These are phyloP conservation scores for Penicillium antarcticum DNA, from an alignment of 495 filamentous ascomycete species.

Conservation along the genomic window DNA sequence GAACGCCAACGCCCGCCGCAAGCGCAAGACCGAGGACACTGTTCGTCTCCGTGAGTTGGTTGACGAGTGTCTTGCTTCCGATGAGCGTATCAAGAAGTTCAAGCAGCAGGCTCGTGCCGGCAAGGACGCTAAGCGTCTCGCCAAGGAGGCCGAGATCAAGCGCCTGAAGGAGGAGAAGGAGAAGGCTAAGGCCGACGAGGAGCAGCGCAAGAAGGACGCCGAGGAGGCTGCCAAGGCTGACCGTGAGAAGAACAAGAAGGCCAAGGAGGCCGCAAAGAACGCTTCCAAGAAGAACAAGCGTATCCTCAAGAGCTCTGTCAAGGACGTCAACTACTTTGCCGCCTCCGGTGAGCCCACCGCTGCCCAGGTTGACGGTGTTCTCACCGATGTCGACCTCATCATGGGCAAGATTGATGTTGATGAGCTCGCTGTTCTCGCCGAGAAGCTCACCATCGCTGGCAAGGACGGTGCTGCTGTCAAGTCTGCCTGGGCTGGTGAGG, in stretches of 20 bases:
- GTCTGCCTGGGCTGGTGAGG: slow-evolving; percentile 65
- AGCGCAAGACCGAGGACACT: slow-evolving; percentile 98
- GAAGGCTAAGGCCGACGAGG: slow-evolving; percentile 73
- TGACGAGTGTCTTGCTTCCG: slow-evolving; percentile 74
- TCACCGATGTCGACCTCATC: slow-evolving; percentile 86
- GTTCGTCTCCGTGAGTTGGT: slow-evolving; percentile 82
- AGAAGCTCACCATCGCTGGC: slow-evolving; percentile 61
- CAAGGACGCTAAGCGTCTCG: slow-evolving; percentile 89
- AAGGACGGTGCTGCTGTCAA: slow-evolving; percentile 59
- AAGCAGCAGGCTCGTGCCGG: slow-evolving; percentile 81
- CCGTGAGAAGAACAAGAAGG: slow-evolving; percentile 85
- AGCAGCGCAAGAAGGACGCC: slow-evolving; percentile 70
- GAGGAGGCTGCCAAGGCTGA: slow-evolving; percentile 83
- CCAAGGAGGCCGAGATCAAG: slow-evolving; percentile 89
- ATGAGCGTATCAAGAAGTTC: slow-evolving; percentile 98
- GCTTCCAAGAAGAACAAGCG: slow-evolving; percentile 99
- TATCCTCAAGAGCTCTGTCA: slow-evolving; percentile 84
- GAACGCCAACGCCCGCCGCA: slow-evolving; percentile 94
- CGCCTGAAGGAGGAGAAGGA: slow-evolving; percentile 75
- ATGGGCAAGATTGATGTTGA: slow-evolving; percentile 86
- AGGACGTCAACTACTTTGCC: slow-evolving; percentile 89
- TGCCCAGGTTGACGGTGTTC: slow-evolving; percentile 71
- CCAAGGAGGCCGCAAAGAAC: slow-evolving; percentile 95
- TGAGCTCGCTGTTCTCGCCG: slow-evolving; percentile 75
- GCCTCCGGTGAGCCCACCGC: slow-evolving; percentile 63